phyloP scores from a whole-genome alignment of 2,329 filamentous ascomycete genomes.

The Calonectria honghensis region DNA sequence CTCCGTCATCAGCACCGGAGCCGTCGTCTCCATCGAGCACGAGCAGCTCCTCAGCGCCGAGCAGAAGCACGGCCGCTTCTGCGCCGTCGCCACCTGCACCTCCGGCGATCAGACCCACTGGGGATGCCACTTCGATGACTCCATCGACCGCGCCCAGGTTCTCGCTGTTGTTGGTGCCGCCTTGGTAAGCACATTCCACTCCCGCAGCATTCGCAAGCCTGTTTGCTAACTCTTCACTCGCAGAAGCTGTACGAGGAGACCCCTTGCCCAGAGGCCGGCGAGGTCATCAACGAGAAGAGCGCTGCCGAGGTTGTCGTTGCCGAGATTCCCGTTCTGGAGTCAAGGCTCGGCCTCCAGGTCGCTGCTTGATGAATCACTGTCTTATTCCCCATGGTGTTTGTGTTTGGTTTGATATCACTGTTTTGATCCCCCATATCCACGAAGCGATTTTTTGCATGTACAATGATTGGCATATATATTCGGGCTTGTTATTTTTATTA shows the following conservation, averaged over 20 bases:
- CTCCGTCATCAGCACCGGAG: slow-evolving; percentile 20
- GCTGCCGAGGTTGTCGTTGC: neutral
- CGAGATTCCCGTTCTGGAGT: slow-evolving; percentile 17
- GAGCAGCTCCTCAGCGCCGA: slow-evolving; percentile 11
- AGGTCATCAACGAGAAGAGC: slow-evolving; percentile 20
- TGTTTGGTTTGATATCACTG: slow-evolving; percentile 4
- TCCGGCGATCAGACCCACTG: slow-evolving; percentile 22
- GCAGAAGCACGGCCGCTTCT: slow-evolving; percentile 26
- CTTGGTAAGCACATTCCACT: neutral
- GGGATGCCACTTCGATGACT: slow-evolving; percentile 18
- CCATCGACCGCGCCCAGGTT: slow-evolving; percentile 12
- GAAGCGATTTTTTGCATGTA: slow-evolving; percentile 13
- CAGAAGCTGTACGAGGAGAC: slow-evolving; percentile 24
- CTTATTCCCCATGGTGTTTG: slow-evolving; percentile 9
- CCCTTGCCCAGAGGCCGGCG: neutral
- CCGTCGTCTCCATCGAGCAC: slow-evolving; percentile 9
- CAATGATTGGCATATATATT: slow-evolving; percentile 15
- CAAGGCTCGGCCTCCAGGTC: slow-evolving; percentile 14
- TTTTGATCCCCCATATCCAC: neutral
- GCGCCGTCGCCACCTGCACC: slow-evolving; percentile 22
- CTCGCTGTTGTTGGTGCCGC: slow-evolving; percentile 10
- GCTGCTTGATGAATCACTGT: slow-evolving; percentile 18
- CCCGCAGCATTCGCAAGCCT: neutral
- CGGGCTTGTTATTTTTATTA: neutral
- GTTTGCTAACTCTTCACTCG: neutral